Evolutionary conservation across 2,329 filamentous ascomycete genomes (phyloP).

Genomic region (Trichoderma citrinoviride): DNA sequence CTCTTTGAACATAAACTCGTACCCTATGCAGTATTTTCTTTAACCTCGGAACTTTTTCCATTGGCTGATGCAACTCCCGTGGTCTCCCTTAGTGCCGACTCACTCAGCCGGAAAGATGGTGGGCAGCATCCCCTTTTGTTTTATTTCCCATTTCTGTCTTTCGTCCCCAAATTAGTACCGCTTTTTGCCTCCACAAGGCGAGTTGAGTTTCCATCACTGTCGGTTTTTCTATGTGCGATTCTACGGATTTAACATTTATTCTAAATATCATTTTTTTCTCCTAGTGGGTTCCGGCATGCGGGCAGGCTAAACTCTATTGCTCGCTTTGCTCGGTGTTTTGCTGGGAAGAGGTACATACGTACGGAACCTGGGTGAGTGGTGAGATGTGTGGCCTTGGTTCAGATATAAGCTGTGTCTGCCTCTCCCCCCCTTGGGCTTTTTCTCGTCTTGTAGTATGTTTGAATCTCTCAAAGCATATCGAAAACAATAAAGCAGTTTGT

Average conservation of each 20-base stretch:
- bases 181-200: too few relatives aligned
- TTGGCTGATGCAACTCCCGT: not conserved
- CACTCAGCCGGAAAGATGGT: not conserved
- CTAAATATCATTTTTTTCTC: not conserved
- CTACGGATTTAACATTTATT: not conserved
- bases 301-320: slow-evolving; percentile 1
- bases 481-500: not conserved
- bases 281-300: slow-evolving; percentile 3
- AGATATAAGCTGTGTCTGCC: not conserved
- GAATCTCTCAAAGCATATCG: not conserved
- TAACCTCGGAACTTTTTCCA: not conserved
- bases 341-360: not conserved
- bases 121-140: not conserved
- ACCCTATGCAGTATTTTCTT: too few relatives aligned
- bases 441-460: not conserved
- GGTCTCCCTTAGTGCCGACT: not conserved
- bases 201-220: too few relatives aligned
- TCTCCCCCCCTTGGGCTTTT: not conserved
- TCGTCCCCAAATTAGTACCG: not conserved
- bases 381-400: not conserved
- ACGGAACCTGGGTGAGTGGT: too few relatives aligned
- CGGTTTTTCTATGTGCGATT: not conserved
- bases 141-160: not conserved
- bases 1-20: not conserved
- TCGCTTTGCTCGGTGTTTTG: not conserved